Evolutionary conservation across 805 yeast genomes (phyloP).

Genomic region (Jamesozyma spencerorum): DNA sequence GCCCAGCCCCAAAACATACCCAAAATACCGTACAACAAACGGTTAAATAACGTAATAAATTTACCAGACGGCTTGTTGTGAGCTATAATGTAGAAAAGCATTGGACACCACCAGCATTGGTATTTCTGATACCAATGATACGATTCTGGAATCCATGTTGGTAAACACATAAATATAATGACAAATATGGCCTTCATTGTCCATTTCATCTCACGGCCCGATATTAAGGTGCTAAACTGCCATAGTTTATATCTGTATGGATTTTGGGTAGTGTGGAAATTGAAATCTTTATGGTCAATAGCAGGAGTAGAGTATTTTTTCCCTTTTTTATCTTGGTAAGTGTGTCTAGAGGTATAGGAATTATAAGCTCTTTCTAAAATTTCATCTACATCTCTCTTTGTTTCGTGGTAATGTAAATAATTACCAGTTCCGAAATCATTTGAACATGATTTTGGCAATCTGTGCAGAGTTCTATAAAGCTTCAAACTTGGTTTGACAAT

Average conservation of each 20-base stretch:
- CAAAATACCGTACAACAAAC: constrained; percentile 31
- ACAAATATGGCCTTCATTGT: constrained; percentile 35
- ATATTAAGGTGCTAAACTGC: constrained; percentile 28
- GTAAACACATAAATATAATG: constrained; percentile 33
- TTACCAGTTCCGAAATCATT: constrained; percentile 41
- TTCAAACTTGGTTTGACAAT: constrained; percentile 34
- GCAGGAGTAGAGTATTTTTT: constrained; percentile 25
- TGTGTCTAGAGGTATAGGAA: constrained; percentile 35
- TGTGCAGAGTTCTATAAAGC: constrained; percentile 31
- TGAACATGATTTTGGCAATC: constrained; percentile 35
- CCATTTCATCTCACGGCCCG: constrained; percentile 35
- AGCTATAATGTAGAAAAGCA: constrained; percentile 31
- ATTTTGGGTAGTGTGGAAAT: constrained; percentile 31
- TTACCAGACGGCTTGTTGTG: constrained; percentile 36
- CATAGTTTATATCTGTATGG: constrained; percentile 33
- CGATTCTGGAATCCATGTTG: constrained; percentile 35
- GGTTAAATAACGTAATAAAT: constrained; percentile 28
- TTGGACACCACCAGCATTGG: constrained; percentile 38
- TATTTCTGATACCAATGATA: constrained; percentile 36
- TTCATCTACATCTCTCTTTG: constrained; percentile 38
- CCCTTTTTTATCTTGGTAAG: constrained; percentile 9
- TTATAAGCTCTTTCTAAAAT: constrained; percentile 38
- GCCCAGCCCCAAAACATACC: constrained; percentile 44
- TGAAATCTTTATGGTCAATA: constrained; percentile 35
- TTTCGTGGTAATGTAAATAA: constrained; percentile 35